Conservation (phyloP, 352 stramenopile species). For the Phytophthora capsici region DNA sequence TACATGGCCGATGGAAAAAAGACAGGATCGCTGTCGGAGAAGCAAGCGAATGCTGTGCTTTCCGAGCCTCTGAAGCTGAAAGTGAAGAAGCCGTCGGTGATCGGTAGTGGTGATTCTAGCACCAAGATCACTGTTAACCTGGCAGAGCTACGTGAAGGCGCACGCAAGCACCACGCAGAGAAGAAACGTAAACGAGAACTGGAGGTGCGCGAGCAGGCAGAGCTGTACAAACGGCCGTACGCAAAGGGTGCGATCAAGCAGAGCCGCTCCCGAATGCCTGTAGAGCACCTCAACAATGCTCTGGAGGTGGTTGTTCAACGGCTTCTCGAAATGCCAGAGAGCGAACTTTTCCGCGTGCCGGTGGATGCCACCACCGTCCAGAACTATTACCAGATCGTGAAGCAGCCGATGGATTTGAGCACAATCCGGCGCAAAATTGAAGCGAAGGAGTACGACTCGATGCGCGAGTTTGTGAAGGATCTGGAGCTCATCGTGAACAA, state of each 20-base stretch:
- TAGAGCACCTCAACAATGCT: slow-evolving; percentile 73
- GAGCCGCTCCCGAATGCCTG: slow-evolving; percentile 77
- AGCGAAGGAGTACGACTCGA: slow-evolving; percentile 75
- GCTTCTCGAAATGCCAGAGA: slow-evolving; percentile 80
- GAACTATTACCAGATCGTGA: slow-evolving; percentile 88
- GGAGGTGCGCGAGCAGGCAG: slow-evolving; percentile 75
- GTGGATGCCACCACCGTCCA: slow-evolving; percentile 69
- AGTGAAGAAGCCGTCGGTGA: slow-evolving; percentile 51
- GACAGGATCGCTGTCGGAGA: slow-evolving; percentile 22
- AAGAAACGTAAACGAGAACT: slow-evolving; percentile 85
- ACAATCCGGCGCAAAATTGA: slow-evolving; percentile 74
- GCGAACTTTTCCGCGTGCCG: slow-evolving; percentile 71
- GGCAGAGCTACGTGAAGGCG: slow-evolving; percentile 73
- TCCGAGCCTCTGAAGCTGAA: slow-evolving; percentile 72
- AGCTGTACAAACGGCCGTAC: slow-evolving; percentile 86
- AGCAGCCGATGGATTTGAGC: slow-evolving; percentile 85
- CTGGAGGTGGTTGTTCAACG: slow-evolving; percentile 70
- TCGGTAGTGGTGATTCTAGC: slow-evolving; percentile 32
- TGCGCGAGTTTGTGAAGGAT: slow-evolving; percentile 88
- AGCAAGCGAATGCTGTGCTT: slow-evolving; percentile 35
- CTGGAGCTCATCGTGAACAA: slow-evolving; percentile 89
- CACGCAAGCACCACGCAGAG: slow-evolving; percentile 74
- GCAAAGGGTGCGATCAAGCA: slow-evolving; percentile 74
- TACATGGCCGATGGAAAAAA: slow-evolving; percentile 81
- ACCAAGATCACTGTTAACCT: slow-evolving; percentile 84